Percentiles rank a stretch among this genome's conserved stretches.
phyloP scores from a whole-genome alignment of 148 eudicot species.

The Heliamphora exappendiculata region DNA sequence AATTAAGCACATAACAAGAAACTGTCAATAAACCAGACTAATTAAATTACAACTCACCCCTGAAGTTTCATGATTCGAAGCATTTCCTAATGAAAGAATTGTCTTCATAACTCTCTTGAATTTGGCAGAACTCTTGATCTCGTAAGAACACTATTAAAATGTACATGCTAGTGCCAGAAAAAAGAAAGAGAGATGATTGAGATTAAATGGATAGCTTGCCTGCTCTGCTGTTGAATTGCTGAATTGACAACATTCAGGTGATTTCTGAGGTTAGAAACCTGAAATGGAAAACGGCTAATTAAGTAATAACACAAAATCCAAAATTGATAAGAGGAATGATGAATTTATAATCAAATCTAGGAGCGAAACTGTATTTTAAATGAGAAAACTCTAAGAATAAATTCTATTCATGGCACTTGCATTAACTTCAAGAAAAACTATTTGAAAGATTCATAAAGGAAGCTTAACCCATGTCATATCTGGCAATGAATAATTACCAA shows the following conservation, averaged over 20 bases:
- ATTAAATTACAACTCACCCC: too few relatives aligned
- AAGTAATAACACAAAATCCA: neutral
- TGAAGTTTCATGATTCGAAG: slow-evolving; percentile 66
- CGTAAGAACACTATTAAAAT: slow-evolving; percentile 12
- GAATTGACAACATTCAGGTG: slow-evolving; percentile 42
- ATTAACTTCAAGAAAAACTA: slow-evolving; percentile 63
- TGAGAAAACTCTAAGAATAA: slow-evolving; percentile 45
- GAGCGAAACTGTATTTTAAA: slow-evolving; percentile 36
- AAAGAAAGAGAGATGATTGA: neutral
- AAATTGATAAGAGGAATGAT: neutral
- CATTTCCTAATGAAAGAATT: slow-evolving; percentile 56
- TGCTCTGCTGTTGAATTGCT: slow-evolving; percentile 41
- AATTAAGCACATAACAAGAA: too few relatives aligned
- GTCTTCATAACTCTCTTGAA: slow-evolving; percentile 58
- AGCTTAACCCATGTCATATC: neutral
- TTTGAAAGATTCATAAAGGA: neutral
- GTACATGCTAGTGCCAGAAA: neutral
- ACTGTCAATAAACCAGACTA: too few relatives aligned
- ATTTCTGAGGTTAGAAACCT: slow-evolving; percentile 50
- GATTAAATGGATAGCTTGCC: slow-evolving; percentile 22
- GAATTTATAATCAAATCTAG: slow-evolving; percentile 26
- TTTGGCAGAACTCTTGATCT: slow-evolving; percentile 53
- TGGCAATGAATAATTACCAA: neutral
- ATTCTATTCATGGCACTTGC: slow-evolving; percentile 52
- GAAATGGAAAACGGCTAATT: neutral